Base-by-base conservation (phyloP, 2,329 filamentous ascomycete species). In the Magnaporthales sp. region DNA sequence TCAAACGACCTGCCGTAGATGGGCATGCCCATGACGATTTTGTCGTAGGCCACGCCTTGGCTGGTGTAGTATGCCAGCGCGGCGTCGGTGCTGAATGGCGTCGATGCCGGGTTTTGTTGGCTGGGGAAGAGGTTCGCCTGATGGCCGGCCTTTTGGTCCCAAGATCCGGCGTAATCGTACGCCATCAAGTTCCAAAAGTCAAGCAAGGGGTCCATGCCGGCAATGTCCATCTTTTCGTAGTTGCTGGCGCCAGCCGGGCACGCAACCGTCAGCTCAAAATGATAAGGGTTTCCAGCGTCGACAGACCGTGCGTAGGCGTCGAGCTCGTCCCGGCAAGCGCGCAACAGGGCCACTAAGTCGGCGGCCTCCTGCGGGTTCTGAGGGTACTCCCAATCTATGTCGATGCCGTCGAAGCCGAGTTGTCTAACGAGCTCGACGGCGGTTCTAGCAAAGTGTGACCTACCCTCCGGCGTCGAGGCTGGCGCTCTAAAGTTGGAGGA, bases 11-110 rank as follows among this genome's bases (percentile, higher is more conserved):
- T 90, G 1, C 94, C 94, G 75, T 97, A 98, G 13, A 98, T 80
- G 2, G 94, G 93, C 90, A 97, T 94, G 2, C 94, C 93, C 15
- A 97, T 77, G 3, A 97, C 91, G 66, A 98, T 86, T 78, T 97
- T 97, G 68, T 81, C 74, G 0, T 87, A 75, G 0, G 83, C 74
- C 0, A 97, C 87, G 7, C 89, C 89, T 13, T 84, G 83, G 1
- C 78, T 74, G 19, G 85, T 80, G 79, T 97, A 98, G 71, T 87
- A 83, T 13, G 87, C 79, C 7, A 98, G 79, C 0, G 93, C 93
- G 0, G 83, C 80, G 4, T 86, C 80, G 2, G 90, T 91, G 77
- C 86, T 92, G 79, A 93, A 97, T 0, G 93, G 93, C 0, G 94
- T 97, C 65, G 83, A 81, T 1, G 77, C 71, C 0, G 91, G 86